A percentile compares a stretch with the other conserved stretches of the same genome.
phyloP scores from a whole-genome alignment of 805 yeast species.

The Wickerhamiella slavikovae region DNA sequence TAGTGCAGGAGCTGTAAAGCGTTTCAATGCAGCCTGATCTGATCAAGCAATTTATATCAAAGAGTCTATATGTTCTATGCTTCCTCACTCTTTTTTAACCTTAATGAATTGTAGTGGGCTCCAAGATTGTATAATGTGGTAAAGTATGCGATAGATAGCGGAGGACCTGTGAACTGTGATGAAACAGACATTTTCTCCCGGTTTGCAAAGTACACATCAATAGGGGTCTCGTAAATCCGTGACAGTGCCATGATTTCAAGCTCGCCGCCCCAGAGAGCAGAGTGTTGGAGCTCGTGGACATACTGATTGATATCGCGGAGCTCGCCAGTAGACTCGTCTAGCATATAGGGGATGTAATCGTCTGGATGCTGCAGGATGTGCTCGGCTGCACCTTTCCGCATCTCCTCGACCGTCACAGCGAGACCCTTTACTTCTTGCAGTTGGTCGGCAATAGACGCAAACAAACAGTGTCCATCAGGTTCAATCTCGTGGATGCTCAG shows the following conservation, averaged over 20 bases:
- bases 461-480: constrained; percentile 91
- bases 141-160: constrained; percentile 56
- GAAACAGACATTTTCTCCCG: constrained; percentile 44
- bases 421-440: constrained; percentile 30
- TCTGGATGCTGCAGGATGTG: constrained; percentile 46
- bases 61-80: no score
- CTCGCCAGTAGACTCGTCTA: constrained; percentile 54
- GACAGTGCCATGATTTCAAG: constrained; percentile 73
- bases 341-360: constrained; percentile 60
- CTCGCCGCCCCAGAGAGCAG: constrained; percentile 94
- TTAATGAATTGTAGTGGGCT: constrained; percentile 76
- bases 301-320: constrained; percentile 48
- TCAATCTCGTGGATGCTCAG: constrained; percentile 45
- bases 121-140: constrained; percentile 78
- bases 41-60: no score
- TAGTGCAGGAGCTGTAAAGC: no score
- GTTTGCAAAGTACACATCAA: constrained; percentile 63
- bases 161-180: constrained; percentile 31
- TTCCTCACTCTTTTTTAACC: constrained; percentile 2
- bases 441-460: constrained; percentile 72
- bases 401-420: constrained; percentile 24
- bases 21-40: no score
- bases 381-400: constrained; percentile 44
- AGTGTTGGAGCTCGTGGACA: constrained; percentile 41
- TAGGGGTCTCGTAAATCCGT: constrained; percentile 45